Base-by-base conservation (phyloP, 2,329 filamentous ascomycete species). In the Fusarium ramigenum region DNA sequence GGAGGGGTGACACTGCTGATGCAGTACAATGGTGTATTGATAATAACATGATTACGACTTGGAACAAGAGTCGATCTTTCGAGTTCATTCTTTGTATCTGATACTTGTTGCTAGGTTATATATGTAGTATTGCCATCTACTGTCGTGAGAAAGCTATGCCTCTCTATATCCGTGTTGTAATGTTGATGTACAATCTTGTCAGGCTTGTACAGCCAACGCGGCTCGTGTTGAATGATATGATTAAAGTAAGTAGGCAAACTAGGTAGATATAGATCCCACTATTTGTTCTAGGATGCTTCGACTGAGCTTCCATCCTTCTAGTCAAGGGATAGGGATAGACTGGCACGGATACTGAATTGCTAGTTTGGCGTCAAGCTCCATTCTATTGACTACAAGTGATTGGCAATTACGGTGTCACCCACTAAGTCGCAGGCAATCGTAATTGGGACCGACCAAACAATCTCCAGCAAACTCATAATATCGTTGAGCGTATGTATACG, bases 271-370 rank as follows among this genome's bases (percentile, higher is more conserved):
- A n/a, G 23, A 47, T 58, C 21, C n/a, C n/a, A 66, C 18, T 40
- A 50, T 12, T 42, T 70, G 37, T 73, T 73, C 70, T 56, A 57
- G 56, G 46, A 30, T 60, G 57, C 70, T 73, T 73, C 70, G 61
- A 70, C 39, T 30, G 44, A 52, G 52, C 61, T 62, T 71, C 61
- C 11, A 71, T 56, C 57, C 47, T 62, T 69, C 39, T 46, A 62
- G 53, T 32, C 43, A 42, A n/a, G 39, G 37, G n/a, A 36, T 47
- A n/a, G 40, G 34, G 15, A 37, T 44, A 46, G 47, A 47, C 36
- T 65, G 49, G 39, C n/a, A 56, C 46, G 49, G 60, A 42, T 25
- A 56, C 42, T 60, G 60, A 46, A 60, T 70, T 66, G 60, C 47
- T 70, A 70, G 67, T 36, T 30, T 60, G 28, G 19, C 32, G 12